Conservation (phyloP, 2,329 filamentous ascomycete genomes). For the Penicillium sp. region DNA sequence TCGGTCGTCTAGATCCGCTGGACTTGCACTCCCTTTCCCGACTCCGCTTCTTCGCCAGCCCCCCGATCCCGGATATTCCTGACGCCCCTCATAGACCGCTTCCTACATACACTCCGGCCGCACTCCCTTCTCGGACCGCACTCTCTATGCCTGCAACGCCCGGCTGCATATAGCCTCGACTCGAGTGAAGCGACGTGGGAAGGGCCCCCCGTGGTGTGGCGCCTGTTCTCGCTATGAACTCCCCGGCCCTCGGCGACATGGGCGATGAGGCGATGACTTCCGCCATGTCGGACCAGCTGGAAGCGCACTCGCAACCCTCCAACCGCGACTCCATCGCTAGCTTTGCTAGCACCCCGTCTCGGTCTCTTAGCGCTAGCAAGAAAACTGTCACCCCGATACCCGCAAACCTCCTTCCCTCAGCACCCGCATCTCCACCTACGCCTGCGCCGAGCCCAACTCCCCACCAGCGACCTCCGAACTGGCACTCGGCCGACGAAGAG, state of each 20-base stretch:
- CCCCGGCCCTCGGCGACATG: constrained; percentile 21
- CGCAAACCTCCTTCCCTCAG: constrained; percentile 61
- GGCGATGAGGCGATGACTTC: constrained; percentile 17
- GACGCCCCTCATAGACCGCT: constrained; percentile 4
- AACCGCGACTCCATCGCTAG: constrained; percentile 18
- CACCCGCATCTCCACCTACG: constrained; percentile 65
- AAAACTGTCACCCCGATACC: constrained; percentile 53
- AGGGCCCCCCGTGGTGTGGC: neutral
- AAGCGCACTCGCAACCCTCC: constrained; percentile 36
- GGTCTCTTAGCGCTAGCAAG: constrained; percentile 23
- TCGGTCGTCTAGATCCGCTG: neutral
- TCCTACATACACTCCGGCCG: neutral
- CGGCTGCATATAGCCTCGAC: constrained; percentile 2
- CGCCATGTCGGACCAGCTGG: constrained; percentile 20
- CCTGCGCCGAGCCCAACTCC: constrained; percentile 65
- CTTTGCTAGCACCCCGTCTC: constrained; percentile 19
- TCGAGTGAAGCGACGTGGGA: constrained; percentile 4
- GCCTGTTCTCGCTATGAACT: constrained; percentile 17
- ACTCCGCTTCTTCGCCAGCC: neutral
- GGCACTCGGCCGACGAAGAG: constrained; percentile 54
- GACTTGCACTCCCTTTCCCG: constrained; percentile 1
- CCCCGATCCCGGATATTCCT: no score
- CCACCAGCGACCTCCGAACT: constrained; percentile 56
- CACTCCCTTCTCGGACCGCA: constrained; percentile 2
- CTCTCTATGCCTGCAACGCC: constrained; percentile 4